These are phyloP conservation scores for Arthonia radiata DNA, from an alignment of 495 filamentous ascomycete species.

Conservation along the genomic window DNA sequence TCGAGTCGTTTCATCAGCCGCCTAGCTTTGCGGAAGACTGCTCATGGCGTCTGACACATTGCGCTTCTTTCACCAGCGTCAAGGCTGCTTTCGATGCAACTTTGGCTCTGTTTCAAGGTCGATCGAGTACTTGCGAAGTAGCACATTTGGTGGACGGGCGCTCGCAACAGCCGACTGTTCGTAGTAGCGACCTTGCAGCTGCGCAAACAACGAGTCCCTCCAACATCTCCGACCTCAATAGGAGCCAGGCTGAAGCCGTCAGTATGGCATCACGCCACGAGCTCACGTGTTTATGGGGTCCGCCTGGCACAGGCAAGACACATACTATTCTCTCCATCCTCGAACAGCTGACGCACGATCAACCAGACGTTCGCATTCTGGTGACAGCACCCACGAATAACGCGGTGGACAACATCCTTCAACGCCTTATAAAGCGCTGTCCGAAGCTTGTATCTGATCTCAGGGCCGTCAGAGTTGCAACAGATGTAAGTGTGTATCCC, in stretches of 20 bases:
- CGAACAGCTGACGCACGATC: conserved; percentile 11
- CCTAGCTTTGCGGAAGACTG: conserved; percentile 18
- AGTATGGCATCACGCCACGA: conserved; percentile 12
- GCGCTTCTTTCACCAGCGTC: conserved; percentile 21
- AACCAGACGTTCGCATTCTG: conserved; percentile 14
- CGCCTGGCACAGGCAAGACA: conserved; percentile 28
- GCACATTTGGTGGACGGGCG: too few relatives aligned
- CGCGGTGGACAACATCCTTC: conserved; percentile 26
- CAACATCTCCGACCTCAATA: conserved; percentile 12
- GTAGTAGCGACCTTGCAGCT: too few relatives aligned
- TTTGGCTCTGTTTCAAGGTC: too few relatives aligned
- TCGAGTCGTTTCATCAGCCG: conserved; percentile 19
- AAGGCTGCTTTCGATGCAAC: conserved; percentile 23
- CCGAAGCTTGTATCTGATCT: too few relatives aligned
- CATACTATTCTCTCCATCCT: conserved; percentile 23
- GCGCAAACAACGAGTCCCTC: conserved; percentile 1
- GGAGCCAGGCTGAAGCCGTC: conserved; percentile 21
- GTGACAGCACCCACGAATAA: conserved; percentile 27
- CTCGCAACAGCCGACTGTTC: too few relatives aligned
- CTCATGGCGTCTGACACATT: conserved; percentile 19
- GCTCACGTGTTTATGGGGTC: conserved; percentile 24
- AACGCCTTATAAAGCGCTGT: too few relatives aligned
- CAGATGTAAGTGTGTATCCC: conserved; percentile 15
- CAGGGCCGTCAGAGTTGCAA: conserved; percentile 18
- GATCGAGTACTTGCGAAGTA: too few relatives aligned